Conservation (phyloP, 2,329 filamentous ascomycete species). For the Shiraia bambusicola region DNA sequence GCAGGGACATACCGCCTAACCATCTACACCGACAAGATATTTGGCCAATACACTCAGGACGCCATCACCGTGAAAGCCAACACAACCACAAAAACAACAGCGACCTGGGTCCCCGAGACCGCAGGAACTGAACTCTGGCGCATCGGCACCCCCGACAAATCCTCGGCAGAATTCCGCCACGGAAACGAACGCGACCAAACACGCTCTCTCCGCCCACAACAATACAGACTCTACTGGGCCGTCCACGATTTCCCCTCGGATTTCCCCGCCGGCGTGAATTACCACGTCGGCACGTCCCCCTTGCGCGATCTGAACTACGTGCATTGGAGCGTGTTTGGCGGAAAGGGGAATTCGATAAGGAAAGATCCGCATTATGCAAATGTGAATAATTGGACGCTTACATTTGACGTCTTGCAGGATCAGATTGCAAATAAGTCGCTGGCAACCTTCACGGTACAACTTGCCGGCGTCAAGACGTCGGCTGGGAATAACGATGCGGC, state of each 20-base stretch:
- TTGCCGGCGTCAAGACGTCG: constrained; percentile 64
- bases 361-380: constrained; percentile 45
- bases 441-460: constrained; percentile 63
- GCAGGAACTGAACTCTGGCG: constrained; percentile 63
- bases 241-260: constrained; percentile 61
- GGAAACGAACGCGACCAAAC: constrained; percentile 57
- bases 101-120: constrained; percentile 56
- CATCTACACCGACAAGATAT: constrained; percentile 63
- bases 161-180: constrained; percentile 61
- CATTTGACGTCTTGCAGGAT: constrained; percentile 18
- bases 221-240: constrained; percentile 64
- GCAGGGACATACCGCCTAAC: constrained; percentile 63
- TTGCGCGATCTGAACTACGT: constrained; percentile 62
- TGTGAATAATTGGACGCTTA: constrained; percentile 29
- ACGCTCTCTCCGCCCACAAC: constrained; percentile 49
- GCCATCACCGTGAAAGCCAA: constrained; percentile 49
- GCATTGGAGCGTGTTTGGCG: constrained; percentile 66
- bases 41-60: constrained; percentile 61
- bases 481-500: constrained; percentile 18
- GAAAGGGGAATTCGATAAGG: constrained; percentile 53
- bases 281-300: constrained; percentile 57
- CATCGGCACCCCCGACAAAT: constrained; percentile 64
- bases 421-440: constrained; percentile 45
- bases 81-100: constrained; percentile 34
- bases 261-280: constrained; percentile 61